Conservation (phyloP, 306 rosid genomes). For the Pyrus betulifolia region DNA sequence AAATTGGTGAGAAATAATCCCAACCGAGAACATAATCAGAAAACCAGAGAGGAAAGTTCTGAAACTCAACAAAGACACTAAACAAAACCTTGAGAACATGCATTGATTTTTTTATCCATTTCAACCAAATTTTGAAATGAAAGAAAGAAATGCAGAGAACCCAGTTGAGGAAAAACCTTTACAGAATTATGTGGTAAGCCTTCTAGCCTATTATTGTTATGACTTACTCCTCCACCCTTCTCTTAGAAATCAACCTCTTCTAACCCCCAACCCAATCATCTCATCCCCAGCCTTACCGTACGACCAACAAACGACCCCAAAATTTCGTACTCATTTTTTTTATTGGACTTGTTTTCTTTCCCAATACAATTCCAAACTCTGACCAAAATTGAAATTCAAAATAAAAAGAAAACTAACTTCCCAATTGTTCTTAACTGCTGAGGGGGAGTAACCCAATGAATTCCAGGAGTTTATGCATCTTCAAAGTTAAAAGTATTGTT, state of each 20-base stretch:
- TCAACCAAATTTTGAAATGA: background rate
- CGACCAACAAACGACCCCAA: too few species aligned
- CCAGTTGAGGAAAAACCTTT: background rate
- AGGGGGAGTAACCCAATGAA: slow-evolving; percentile 28
- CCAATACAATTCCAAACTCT: too few species aligned
- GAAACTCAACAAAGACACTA: slow-evolving; percentile 62
- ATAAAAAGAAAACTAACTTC: too few species aligned
- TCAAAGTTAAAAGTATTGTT: slow-evolving; percentile 41
- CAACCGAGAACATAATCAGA: background rate
- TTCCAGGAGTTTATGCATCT: slow-evolving; percentile 26
- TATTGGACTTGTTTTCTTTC: too few species aligned
- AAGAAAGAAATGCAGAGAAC: background rate
- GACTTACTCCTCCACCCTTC: too few species aligned
- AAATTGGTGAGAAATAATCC: background rate
- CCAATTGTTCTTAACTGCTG: slow-evolving; percentile 31
- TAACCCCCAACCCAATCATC: too few species aligned
- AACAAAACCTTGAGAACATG: slow-evolving; percentile 50
- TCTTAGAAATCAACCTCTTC: too few species aligned
- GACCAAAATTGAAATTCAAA: too few species aligned
- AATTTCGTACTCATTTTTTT: too few species aligned
- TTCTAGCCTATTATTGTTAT: too few species aligned
- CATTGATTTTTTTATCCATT: slow-evolving; percentile 19
- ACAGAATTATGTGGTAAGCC: background rate
- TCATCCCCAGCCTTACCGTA: too few species aligned
- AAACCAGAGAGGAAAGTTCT: background rate